Evolutionary conservation across 176 grass and related monocot species (phyloP), one percentile per base, ranked within the genome.

Genomic region (Juncus inflexus): DNA sequence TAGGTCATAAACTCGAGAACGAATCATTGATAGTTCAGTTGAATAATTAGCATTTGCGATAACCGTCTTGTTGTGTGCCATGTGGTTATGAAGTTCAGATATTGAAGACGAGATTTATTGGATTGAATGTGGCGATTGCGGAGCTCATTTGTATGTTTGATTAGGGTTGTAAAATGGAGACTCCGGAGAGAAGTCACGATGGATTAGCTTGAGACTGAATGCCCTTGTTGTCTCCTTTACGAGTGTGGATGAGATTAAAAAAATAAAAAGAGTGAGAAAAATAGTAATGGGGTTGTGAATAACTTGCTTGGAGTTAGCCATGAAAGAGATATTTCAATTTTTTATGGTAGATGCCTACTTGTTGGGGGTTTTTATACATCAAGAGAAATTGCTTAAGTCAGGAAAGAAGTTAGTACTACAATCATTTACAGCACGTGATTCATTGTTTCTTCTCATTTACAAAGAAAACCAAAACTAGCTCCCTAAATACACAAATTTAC

Each of bases 281-380:
- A 60, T 60, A 4, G 58, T 35, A 9, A 35, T 35, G 8, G 35
- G 15, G 35, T 16, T 4, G 54, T 57, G 54, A 13, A 13, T 4
- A 11, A 4, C 14, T 57, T 57, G 54, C 54, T 13, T 57, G 0
- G 14, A 57, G 14, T 11, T 57, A 57, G 54, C 5, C 54, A 57
- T 57, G 54, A 52, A 28, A 28, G 43, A 47, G 4, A 47, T 0
- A 47, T 47, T 6, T 47, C 6, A 47, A 9, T 47, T 5, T 6
- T 47, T 5, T 28, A 47, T 47, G 43, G 9, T 6, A 47, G 4
- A 63, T 36, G 57, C 65, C 42, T 80, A 80, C 67, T 81, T 73
- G 63, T 10, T 80, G 75, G 3, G 19, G 76, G 72, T 74, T 76
- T 66, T 76, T 66, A 88, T 80, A 84, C 75, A 65, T 80, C 67